phyloP scores from a whole-genome alignment of 1,284 basidiomycete species.

The Mycocalia duriaeana region DNA sequence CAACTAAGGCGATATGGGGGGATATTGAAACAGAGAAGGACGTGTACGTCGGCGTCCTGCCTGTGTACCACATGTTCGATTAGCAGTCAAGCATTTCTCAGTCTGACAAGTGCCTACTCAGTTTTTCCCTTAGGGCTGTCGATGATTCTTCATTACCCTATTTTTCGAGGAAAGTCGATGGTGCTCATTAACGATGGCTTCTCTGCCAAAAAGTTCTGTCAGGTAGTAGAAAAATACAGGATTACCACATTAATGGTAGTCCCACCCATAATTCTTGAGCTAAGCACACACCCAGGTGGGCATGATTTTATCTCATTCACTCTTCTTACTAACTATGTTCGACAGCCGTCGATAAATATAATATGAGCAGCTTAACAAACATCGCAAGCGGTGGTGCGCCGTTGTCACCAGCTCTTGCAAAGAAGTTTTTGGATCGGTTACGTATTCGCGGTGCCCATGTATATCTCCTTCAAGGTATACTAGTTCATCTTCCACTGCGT shows the following conservation, averaged over 20 bases:
- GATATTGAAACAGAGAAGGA: conserved; percentile 35
- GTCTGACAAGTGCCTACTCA: not conserved
- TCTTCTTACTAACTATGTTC: not conserved
- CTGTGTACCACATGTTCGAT: conserved; percentile 62
- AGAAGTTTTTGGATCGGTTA: conserved; percentile 22
- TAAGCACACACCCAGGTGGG: conserved; percentile 60
- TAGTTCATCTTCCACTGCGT: not conserved
- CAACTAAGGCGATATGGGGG: conserved; percentile 38
- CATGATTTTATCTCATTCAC: not conserved
- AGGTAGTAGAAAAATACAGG: conserved; percentile 59
- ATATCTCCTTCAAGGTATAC: conserved; percentile 42
- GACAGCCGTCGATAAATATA: conserved; percentile 65
- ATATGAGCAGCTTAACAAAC: too few species aligned
- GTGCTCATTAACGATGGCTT: conserved; percentile 73
- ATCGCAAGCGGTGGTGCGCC: conserved; percentile 89
- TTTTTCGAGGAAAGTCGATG: conserved; percentile 53
- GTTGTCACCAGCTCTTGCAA: conserved; percentile 60
- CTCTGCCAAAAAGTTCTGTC: conserved; percentile 69
- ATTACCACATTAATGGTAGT: conserved; percentile 67
- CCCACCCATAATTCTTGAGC: conserved; percentile 77
- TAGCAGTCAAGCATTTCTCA: conserved; percentile 7
- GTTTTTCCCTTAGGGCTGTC: too few species aligned
- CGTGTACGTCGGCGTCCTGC: conserved; percentile 51
- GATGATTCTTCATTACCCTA: conserved; percentile 58
- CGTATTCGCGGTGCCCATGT: conserved; percentile 17